Evolutionary conservation across 495 filamentous ascomycete genomes (phyloP).

Genomic region (Aspergillus coremiiformis): DNA sequence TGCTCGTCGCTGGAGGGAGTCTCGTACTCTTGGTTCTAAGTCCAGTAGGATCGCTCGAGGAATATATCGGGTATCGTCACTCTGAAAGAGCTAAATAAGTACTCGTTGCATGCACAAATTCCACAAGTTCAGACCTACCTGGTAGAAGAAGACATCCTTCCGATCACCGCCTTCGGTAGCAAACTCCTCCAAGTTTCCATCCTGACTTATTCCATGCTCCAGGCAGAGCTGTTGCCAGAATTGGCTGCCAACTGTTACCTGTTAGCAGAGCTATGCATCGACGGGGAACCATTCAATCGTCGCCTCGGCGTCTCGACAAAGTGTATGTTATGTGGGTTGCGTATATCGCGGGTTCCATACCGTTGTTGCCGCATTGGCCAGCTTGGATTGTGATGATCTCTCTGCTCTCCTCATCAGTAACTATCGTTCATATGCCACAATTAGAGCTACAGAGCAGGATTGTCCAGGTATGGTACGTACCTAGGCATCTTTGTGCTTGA

Average conservation of each 20-base stretch:
- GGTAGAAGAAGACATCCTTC: constrained; percentile 99
- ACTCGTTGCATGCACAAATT: not conserved
- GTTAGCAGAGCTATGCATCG: constrained; percentile 10
- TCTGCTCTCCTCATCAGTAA: constrained; percentile 36
- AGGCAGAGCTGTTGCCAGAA: constrained; percentile 98
- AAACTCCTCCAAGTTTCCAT: constrained; percentile 93
- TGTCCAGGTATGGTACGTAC: constrained; percentile 19
- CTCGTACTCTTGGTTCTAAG: constrained; percentile 78
- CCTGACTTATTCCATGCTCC: constrained; percentile 95
- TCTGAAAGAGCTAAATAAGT: constrained; percentile 27
- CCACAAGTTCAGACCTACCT: constrained; percentile 38
- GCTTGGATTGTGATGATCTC: constrained; percentile 99
- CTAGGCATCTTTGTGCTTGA: constrained; percentile 38
- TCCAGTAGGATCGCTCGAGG: constrained; percentile 93
- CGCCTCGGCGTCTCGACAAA: not conserved
- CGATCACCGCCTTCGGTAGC: constrained; percentile 94
- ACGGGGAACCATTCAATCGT: not conserved
- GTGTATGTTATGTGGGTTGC: not conserved
- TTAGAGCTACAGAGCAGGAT: not conserved
- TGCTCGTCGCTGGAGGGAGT: not conserved
- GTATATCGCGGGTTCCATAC: constrained; percentile 42
- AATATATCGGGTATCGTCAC: constrained; percentile 97
- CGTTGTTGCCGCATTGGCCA: constrained; percentile 98
- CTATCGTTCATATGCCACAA: constrained; percentile 1
- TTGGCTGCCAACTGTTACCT: constrained; percentile 67